Conservation (phyloP, 192 early-diverging fungal genomes). For the Podila horticola region DNA sequence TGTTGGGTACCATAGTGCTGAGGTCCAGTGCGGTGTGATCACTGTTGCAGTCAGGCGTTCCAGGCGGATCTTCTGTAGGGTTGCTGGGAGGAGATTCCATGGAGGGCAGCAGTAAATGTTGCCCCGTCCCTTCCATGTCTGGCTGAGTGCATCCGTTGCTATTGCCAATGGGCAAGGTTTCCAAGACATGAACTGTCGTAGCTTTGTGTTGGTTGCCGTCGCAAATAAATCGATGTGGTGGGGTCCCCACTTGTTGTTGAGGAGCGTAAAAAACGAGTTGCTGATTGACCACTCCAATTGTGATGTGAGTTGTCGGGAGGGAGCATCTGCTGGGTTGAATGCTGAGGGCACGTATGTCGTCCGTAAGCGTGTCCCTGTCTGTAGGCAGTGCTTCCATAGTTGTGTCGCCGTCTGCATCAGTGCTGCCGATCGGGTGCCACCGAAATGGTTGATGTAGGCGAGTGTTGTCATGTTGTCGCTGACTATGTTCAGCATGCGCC, state of each 20-base stretch:
- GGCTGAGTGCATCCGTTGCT: conserved; percentile 23
- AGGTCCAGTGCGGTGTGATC: too few relatives aligned
- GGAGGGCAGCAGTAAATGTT: conserved; percentile 26
- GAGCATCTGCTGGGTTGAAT: conserved; percentile 40
- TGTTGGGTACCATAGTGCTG: too few relatives aligned
- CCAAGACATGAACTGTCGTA: conserved; percentile 30
- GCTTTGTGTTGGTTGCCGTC: conserved; percentile 5
- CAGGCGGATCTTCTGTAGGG: conserved; percentile 11
- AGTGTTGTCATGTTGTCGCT: conserved; percentile 43
- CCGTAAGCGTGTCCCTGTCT: conserved; percentile 22
- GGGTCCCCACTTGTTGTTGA: conserved; percentile 30
- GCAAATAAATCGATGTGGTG: conserved; percentile 39
- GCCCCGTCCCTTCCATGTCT: conserved; percentile 13
- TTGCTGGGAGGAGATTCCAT: conserved; percentile 27
- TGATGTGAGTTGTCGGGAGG: conserved; percentile 4
- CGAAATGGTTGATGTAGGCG: conserved; percentile 40
- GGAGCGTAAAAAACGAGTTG: too few relatives aligned
- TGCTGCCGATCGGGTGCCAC: conserved; percentile 16
- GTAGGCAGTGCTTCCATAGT: conserved; percentile 27
- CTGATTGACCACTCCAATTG: conserved; percentile 40
- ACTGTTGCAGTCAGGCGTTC: conserved; percentile 17
- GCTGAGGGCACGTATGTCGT: conserved; percentile 19
- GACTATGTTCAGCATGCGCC: background rate
- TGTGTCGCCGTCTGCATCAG: conserved; percentile 24
- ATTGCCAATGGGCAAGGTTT: conserved; percentile 14